phyloP scores from a whole-genome alignment of 352 stramenopile species.

The Globisporangium nagaii region DNA sequence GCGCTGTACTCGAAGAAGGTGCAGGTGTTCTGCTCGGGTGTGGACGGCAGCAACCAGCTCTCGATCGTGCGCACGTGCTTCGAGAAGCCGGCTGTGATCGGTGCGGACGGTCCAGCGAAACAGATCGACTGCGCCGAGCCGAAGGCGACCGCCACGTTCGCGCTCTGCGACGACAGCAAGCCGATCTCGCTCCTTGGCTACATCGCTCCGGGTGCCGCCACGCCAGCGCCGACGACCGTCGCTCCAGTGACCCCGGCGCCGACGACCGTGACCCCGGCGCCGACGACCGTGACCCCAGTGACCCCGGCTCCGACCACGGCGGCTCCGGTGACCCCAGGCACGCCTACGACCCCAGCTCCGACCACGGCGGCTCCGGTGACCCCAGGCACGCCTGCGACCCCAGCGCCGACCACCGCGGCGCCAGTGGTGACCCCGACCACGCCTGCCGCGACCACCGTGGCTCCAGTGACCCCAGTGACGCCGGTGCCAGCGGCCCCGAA shows the following conservation, averaged over 20 bases:
- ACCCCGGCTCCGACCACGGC: not conserved
- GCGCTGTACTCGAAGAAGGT: constrained; percentile 16
- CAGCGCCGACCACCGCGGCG: not conserved
- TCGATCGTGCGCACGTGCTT: constrained; percentile 18
- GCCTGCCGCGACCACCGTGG: not conserved
- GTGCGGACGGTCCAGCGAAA: constrained; percentile 31
- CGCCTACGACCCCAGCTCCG: not conserved
- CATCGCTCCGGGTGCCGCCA: constrained; percentile 15
- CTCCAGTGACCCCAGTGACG: not conserved
- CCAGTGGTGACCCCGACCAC: no score
- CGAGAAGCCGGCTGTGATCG: constrained; percentile 24
- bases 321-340: not conserved
- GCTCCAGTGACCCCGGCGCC: constrained; percentile 5
- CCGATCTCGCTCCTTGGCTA: constrained; percentile 47
- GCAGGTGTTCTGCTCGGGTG: constrained; percentile 15
- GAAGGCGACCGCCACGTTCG: constrained; percentile 40
- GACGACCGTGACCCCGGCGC: constrained; percentile 1
- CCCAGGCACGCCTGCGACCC: no score
- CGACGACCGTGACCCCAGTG: constrained; percentile 6
- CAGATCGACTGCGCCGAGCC: constrained; percentile 45
- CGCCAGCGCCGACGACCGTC: not conserved
- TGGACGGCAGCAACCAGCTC: constrained; percentile 17
- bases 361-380: not conserved
- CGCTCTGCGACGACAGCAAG: constrained; percentile 31
- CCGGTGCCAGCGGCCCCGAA: not conserved